These are phyloP conservation scores for Taphrina sp. DNA, from an alignment of 1,139 yeast species.

Conservation along the genomic window DNA sequence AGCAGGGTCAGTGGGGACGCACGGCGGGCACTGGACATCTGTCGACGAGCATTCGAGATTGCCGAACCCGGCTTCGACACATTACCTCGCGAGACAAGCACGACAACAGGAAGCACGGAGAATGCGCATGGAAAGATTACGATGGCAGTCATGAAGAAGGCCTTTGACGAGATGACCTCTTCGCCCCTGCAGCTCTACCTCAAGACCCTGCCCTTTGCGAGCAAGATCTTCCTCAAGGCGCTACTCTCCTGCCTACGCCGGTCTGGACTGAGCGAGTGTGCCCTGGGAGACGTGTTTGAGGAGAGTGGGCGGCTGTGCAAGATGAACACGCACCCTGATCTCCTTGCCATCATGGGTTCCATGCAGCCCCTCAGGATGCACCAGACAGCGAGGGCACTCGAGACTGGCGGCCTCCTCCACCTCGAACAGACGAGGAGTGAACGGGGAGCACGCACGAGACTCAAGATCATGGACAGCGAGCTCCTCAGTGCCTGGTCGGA, in stretches of 20 bases:
- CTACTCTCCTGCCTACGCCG: conserved; percentile 64
- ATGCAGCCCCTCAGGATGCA: conserved; percentile 51
- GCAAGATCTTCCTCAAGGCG: conserved; percentile 70
- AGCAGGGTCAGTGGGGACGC: conserved; percentile 98
- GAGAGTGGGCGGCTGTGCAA: conserved; percentile 55
- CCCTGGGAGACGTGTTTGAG: conserved; percentile 69
- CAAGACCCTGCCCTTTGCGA: conserved; percentile 60
- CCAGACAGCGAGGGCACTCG: conserved; percentile 61
- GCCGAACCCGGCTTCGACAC: conserved; percentile 54
- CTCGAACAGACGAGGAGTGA: conserved; percentile 49
- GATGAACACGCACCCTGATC: conserved; percentile 25
- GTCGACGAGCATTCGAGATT: conserved; percentile 85
- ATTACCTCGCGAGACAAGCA: neutral
- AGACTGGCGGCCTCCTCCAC: conserved; percentile 71
- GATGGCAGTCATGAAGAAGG: conserved; percentile 69
- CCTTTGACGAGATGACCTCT: conserved; percentile 74
- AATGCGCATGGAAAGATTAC: conserved; percentile 48
- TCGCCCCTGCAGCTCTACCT: conserved; percentile 68
- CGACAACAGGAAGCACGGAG: conserved; percentile 47
- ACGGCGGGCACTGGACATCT: conserved; percentile 81
- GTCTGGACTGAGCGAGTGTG: conserved; percentile 66
- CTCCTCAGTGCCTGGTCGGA: conserved; percentile 19
- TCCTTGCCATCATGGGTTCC: conserved; percentile 34
- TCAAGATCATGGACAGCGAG: conserved; percentile 20
- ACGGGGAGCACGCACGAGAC: conserved; percentile 13